These are phyloP conservation scores for Przewalskia tangutica DNA, from an alignment of 257 asterid genomes.

Conservation along the genomic window DNA sequence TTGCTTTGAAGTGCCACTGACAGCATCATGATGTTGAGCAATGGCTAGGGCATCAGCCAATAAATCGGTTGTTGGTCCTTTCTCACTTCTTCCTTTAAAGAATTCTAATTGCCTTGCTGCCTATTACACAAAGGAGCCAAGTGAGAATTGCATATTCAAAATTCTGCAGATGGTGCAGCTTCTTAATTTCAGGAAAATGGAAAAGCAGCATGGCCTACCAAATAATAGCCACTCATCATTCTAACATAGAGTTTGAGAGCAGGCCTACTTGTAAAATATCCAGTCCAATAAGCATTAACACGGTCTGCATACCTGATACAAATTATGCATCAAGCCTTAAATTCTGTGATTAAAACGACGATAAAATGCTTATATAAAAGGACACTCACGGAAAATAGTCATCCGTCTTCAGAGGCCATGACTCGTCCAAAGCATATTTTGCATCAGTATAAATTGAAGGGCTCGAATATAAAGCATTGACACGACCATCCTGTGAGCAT, in stretches of 20 bases:
- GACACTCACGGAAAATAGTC: constrained; percentile 90
- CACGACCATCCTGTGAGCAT: constrained; percentile 88
- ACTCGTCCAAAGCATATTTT: constrained; percentile 59
- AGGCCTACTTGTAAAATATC: constrained; percentile 93
- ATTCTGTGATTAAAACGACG: neutral
- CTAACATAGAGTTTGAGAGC: constrained; percentile 79
- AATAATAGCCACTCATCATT: constrained; percentile 75
- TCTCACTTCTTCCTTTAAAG: constrained; percentile 57
- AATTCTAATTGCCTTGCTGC: constrained; percentile 90
- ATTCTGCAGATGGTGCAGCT: constrained; percentile 1
- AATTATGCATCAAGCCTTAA: neutral
- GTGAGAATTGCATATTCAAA: constrained; percentile 16
- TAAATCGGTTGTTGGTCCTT: constrained; percentile 64
- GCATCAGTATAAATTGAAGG: constrained; percentile 93
- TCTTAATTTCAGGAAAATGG: constrained; percentile 1
- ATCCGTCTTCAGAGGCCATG: constrained; percentile 91
- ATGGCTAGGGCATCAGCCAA: constrained; percentile 79
- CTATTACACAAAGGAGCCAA: constrained; percentile 29
- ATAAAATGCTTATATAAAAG: neutral
- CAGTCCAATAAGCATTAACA: constrained; percentile 88
- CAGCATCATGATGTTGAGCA: constrained; percentile 98
- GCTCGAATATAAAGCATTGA: constrained; percentile 86
- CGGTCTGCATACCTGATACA: constrained; percentile 85
- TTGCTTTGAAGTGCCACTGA: constrained; percentile 84
- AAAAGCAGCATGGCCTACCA: constrained; percentile 39